phyloP scores from a whole-genome alignment of 192 early-diverging fungal species.

The Coemansia sp. region DNA sequence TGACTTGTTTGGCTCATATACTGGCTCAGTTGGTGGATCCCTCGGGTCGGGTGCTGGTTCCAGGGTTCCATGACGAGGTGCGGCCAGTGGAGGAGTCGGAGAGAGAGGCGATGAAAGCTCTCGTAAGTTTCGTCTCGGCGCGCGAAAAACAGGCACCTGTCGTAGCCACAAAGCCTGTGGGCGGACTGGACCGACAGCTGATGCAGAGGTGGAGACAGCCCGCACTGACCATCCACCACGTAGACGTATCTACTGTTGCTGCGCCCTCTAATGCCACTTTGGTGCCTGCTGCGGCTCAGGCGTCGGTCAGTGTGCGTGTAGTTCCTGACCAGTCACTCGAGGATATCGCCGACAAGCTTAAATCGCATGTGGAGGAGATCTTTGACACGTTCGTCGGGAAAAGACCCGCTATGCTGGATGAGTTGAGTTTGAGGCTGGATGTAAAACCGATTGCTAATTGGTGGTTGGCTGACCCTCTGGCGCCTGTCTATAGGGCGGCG shows the following conservation, averaged over 20 bases:
- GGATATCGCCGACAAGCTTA: slow-evolving; percentile 63
- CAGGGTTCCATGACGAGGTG: slow-evolving; percentile 72
- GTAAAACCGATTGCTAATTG: slow-evolving; percentile 70
- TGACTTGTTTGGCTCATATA: slow-evolving; percentile 69
- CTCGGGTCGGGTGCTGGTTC: slow-evolving; percentile 63
- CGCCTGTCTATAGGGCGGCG: slow-evolving; percentile 70
- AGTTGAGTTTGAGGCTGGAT: slow-evolving; percentile 54
- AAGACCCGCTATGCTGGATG: slow-evolving; percentile 10
- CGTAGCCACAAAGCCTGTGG: neutral
- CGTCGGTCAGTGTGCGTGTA: slow-evolving; percentile 72
- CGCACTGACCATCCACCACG: slow-evolving; percentile 73
- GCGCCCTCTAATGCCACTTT: slow-evolving; percentile 67
- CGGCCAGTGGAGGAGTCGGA: slow-evolving; percentile 59
- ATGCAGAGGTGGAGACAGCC: slow-evolving; percentile 79
- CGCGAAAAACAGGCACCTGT: neutral
- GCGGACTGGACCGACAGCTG: slow-evolving; percentile 58
- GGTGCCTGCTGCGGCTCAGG: slow-evolving; percentile 69
- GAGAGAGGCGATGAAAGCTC: slow-evolving; percentile 56
- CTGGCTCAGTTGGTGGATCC: slow-evolving; percentile 60
- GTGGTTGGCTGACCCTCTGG: slow-evolving; percentile 74
- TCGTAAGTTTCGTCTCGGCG: slow-evolving; percentile 35
- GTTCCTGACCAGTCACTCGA: slow-evolving; percentile 73
- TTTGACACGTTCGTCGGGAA: slow-evolving; percentile 40
- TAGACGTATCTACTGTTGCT: slow-evolving; percentile 67
- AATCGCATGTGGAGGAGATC: slow-evolving; percentile 55